Conservation (phyloP, 306 rosid species). For the Sindora glabra region DNA sequence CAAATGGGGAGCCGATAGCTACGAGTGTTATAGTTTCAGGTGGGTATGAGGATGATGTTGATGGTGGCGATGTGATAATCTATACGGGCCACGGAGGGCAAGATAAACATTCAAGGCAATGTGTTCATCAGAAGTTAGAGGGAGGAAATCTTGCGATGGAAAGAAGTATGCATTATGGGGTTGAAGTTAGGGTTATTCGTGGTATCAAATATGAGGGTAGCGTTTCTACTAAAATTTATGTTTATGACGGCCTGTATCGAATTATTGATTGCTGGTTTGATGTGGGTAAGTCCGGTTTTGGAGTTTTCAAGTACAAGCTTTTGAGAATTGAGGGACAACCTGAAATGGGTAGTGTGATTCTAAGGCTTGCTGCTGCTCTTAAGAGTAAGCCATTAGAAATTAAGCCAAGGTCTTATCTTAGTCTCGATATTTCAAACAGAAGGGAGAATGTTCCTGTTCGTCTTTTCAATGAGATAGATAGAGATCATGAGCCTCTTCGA, state of each 20-base stretch:
- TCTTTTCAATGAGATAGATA: conserved; percentile 75
- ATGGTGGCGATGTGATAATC: conserved; percentile 70
- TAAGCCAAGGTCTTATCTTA: conserved; percentile 41
- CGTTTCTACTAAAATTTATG: conserved; percentile 57
- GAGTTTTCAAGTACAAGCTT: conserved; percentile 78
- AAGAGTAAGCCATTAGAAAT: conserved; percentile 43
- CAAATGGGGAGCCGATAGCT: conserved; percentile 88
- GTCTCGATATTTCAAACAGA: conserved; percentile 54
- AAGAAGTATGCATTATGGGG: conserved; percentile 87
- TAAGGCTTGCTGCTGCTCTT: conserved; percentile 54
- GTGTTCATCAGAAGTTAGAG: conserved; percentile 76
- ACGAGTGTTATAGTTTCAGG: conserved; percentile 91
- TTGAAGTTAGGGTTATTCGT: conserved; percentile 88
- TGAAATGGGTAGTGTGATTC: conserved; percentile 71
- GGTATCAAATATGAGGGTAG: conserved; percentile 50
- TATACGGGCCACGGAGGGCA: conserved; percentile 97
- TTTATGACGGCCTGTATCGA: conserved; percentile 85
- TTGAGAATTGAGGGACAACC: conserved; percentile 74
- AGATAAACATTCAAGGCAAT: conserved; percentile 65
- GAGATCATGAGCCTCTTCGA: conserved; percentile 45
- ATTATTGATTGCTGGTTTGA: conserved; percentile 84
- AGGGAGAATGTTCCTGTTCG: conserved; percentile 49
- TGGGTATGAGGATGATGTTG: conserved; percentile 87
- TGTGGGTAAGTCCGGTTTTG: conserved; percentile 90
- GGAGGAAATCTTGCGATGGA: conserved; percentile 91